A percentile compares a stretch with the other conserved stretches of the same genome.
These are phyloP conservation scores for Sarcodon sp. DNA, from an alignment of 768 basidiomycete genomes.

Conservation along the genomic window DNA sequence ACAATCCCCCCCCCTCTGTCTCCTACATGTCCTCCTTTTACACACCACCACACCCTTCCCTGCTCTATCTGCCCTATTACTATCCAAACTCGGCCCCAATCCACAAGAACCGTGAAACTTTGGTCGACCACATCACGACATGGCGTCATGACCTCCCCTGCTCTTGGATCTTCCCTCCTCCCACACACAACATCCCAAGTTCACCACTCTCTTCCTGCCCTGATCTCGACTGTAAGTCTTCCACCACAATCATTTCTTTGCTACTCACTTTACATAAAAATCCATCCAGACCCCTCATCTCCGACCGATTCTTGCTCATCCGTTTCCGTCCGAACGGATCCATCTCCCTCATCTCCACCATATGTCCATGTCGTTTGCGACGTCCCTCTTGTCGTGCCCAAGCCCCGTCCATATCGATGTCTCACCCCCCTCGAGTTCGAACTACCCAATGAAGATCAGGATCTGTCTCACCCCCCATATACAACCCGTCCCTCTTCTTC, in stretches of 20 bases:
- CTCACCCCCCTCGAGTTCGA: constrained; percentile 57
- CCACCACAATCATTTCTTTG: neutral
- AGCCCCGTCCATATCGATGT: constrained; percentile 57
- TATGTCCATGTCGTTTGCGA: constrained; percentile 43
- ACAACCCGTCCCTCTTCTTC: constrained; percentile 24
- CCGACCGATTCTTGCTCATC: constrained; percentile 20
- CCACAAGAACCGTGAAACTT: no score
- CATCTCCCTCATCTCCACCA: constrained; percentile 15
- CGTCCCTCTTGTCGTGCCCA: constrained; percentile 55
- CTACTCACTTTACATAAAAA: constrained; percentile 1
- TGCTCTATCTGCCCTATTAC: constrained; percentile 4
- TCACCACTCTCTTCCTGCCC: constrained; percentile 8
- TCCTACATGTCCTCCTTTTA: constrained; percentile 5
- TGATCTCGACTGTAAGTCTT: constrained; percentile 15
- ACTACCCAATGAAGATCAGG: constrained; percentile 53
- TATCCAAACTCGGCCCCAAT: constrained; percentile 4
- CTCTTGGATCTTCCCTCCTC: constrained; percentile 6
- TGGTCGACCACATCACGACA: no score
- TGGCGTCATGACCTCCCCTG: constrained; percentile 5
- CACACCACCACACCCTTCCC: constrained; percentile 3
- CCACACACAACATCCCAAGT: constrained; percentile 8
- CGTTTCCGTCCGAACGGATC: constrained; percentile 12
- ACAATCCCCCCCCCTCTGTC: constrained; percentile 1
- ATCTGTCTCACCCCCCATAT: constrained; percentile 60
- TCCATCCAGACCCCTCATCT: constrained; percentile 25